Evolutionary conservation across 2,329 filamentous ascomycete species (phyloP), one percentile per base, ranked within the genome.

Genomic region (Alternaria burnsii): DNA sequence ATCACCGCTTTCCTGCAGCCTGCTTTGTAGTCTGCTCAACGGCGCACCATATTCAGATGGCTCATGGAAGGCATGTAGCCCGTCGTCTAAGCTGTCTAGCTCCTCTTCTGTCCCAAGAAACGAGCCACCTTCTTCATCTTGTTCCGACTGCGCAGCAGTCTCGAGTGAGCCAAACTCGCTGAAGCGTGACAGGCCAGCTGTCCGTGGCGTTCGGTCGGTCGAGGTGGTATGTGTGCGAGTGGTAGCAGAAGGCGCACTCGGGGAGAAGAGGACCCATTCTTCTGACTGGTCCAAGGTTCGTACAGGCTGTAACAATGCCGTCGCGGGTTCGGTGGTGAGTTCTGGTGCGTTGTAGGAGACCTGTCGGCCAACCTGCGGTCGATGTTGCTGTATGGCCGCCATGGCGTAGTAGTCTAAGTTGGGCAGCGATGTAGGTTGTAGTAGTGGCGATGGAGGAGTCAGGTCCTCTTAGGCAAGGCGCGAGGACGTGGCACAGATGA

Each of bases 221-320:
- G 77, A 87, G 47, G 88, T 88, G 38, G 91, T 88, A 60, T 86
- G 88, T 44, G 89, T 92, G 53, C 89, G 85, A 63, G 90, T 89
- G 20, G 91, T 88, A 9, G 85, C 85, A 2, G 92, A 92, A n/a
- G 72, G 69, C 10, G 79, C 75, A n/a, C 73, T 71, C 0, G 82
- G 82, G 8, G 93, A 92, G 83, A 99, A 99, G 66, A 99, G 88
- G 55, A 98, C 91, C 95, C 95, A 99, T 86, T 97, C 94, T 79
- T 95, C 91, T 12, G 92, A 90, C 67, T 94, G 90, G 62, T 91
- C 88, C 61, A 88, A 81, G 43, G 80, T 74, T 20, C 82, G 79
- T 66, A 82, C 80, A 48, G 73, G 75, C 51, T 78, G 78, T 36
- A 79, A 76, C 47, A 81, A 78, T 59, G 61, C 56, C 38, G 70